Conservation (phyloP, 495 filamentous ascomycete species). For the Cercophora samala region DNA sequence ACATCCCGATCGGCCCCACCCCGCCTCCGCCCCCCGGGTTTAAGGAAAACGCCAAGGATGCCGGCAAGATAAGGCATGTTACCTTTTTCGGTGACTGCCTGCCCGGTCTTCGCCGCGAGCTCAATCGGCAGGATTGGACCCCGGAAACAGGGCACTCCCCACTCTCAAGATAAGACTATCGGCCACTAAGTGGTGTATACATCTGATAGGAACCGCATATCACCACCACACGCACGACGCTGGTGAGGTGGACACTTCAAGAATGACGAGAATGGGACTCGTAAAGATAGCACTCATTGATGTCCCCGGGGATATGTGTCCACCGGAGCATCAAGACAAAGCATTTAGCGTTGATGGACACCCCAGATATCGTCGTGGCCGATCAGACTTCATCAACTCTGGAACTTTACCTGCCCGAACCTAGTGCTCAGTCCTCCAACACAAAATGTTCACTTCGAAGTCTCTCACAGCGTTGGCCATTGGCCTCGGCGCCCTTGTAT, state of each 20-base stretch:
- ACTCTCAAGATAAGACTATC: not conserved
- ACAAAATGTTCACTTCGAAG: slow-evolving; percentile 9
- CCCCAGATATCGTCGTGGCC: not conserved
- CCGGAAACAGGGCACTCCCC: not conserved
- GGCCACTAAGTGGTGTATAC: not conserved
- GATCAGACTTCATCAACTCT: not conserved
- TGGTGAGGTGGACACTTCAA: not conserved
- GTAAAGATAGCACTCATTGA: too few relatives aligned
- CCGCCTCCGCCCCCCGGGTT: not conserved
- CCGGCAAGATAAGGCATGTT: not conserved
- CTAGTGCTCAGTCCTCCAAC: not conserved
- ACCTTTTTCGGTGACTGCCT: not conserved
- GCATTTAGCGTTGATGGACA: not conserved
- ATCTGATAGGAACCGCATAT: not conserved
- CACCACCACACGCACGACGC: not conserved
- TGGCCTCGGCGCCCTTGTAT: slow-evolving; percentile 4
- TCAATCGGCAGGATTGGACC: not conserved
- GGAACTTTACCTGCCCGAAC: not conserved
- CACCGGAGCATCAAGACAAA: too few relatives aligned
- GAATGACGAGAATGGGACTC: too few relatives aligned
- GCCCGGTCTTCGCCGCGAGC: not conserved
- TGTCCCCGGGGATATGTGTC: too few relatives aligned
- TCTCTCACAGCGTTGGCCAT: not conserved
- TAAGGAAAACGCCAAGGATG: not conserved
- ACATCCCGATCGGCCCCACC: not conserved